A percentile compares a stretch with the other conserved stretches of the same genome.
These are phyloP conservation scores for Priceomyces melissophilus DNA, from an alignment of 805 yeast genomes.

Conservation along the genomic window DNA sequence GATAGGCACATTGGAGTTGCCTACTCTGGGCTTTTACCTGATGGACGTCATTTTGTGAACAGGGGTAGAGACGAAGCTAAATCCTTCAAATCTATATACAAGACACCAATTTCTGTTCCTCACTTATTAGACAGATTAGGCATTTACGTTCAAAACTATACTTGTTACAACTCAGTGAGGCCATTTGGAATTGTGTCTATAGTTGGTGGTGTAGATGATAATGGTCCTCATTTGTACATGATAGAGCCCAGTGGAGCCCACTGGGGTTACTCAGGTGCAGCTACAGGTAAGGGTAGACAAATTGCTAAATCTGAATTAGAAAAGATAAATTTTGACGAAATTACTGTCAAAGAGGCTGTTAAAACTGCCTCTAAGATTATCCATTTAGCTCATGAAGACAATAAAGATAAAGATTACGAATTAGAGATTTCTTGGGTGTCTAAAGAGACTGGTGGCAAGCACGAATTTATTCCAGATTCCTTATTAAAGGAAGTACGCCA, in stretches of 20 bases:
- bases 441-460: conserved; percentile 72
- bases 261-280: conserved; percentile 98
- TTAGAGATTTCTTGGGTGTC: conserved; percentile 91
- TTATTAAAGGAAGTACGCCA: conserved; percentile 78
- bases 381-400: conserved; percentile 93
- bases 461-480: conserved; percentile 75
- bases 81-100: conserved; percentile 71
- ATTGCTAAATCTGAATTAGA: conserved; percentile 96
- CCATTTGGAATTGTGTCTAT: conserved; percentile 95
- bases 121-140: conserved; percentile 86
- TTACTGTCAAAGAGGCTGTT: conserved; percentile 78
- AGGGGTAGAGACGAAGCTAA: conserved; percentile 91
- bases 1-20: conserved; percentile 94
- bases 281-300: conserved; percentile 98
- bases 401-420: conserved; percentile 95
- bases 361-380: conserved; percentile 93
- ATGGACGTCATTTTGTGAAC: conserved; percentile 89
- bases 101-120: conserved; percentile 72
- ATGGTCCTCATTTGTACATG: conserved; percentile 93
- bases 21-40: conserved; percentile 93
- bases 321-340: conserved; percentile 69
- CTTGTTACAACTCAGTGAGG: conserved; percentile 93
- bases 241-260: conserved; percentile 94
- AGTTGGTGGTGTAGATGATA: conserved; percentile 87
- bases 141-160: conserved; percentile 89